Conservation (phyloP, 2,329 filamentous ascomycete genomes). For the Xylaria sp. region DNA sequence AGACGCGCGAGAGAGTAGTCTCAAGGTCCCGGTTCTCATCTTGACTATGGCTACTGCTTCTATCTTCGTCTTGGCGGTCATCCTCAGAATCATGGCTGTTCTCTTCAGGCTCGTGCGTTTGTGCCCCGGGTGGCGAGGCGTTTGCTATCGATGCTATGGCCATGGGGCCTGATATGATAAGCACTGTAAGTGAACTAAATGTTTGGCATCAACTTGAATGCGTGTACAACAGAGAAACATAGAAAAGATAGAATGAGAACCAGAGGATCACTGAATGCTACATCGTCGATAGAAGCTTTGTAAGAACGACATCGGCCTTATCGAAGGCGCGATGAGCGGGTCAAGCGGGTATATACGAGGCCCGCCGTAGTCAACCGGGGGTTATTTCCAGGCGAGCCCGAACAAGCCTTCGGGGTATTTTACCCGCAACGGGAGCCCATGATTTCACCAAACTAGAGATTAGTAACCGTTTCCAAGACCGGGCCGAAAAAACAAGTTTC, state of each 20-base stretch:
- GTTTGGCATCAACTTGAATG: neutral
- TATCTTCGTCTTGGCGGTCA: constrained; percentile 23
- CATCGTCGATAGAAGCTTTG: neutral
- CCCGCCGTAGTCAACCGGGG: constrained; percentile 11
- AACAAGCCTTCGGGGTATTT: neutral
- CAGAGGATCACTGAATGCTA: neutral
- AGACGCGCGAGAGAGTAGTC: constrained; percentile 41
- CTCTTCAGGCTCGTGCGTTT: constrained; percentile 5
- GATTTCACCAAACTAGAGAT: neutral
- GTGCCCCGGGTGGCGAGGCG: neutral
- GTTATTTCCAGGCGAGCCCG: constrained; percentile 16
- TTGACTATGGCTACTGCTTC: constrained; percentile 19
- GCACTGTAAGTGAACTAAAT: neutral
- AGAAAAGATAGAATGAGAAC: neutral
- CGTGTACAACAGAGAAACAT: neutral
- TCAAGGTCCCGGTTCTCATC: constrained; percentile 39
- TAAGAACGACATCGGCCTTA: constrained; percentile 13
- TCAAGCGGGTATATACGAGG: constrained; percentile 3
- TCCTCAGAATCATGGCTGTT: constrained; percentile 13
- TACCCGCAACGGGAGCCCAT: constrained; percentile 13
- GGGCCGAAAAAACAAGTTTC: neutral
- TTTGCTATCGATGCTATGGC: constrained; percentile 8
- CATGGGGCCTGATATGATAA: neutral
- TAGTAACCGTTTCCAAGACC: neutral
- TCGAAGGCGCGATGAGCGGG: constrained; percentile 15